Evolutionary conservation across 148 eudicot species (phyloP), one percentile per base, ranked within the genome.

Genomic region (Camellia lanceoleosa): DNA sequence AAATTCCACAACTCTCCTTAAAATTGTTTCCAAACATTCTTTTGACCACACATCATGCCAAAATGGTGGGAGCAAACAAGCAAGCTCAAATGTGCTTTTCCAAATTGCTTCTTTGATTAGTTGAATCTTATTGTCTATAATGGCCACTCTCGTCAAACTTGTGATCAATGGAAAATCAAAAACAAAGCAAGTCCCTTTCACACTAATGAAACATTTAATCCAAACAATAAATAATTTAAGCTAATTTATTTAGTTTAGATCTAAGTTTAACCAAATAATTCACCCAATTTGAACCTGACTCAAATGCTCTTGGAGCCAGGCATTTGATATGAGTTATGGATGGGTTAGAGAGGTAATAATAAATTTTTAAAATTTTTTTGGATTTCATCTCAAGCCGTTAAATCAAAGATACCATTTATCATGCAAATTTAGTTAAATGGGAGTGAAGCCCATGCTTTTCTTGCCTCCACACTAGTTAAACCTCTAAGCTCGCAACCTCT

Each of bases 211-310:
- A 80, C 79, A 63, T 51, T 83, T 62, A 71, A 79, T 69, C 78
- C 72, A 75, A 82, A 82, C 61, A 79, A 80, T 68, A 46, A 70
- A 83, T 86, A 82, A 49, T 41, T 71, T 64, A 80, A 56, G 16
- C 7, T 14, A 19, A 54, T 73, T 69, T 42, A 70, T 70, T 51
- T 56, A 68, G 70, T 73, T 83, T 80, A 85, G 76, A 79, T 83
- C 84, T 82, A 85, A 82, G 73, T 71, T 83, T 87, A 87, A 91
- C 92, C 89, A 86, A 84, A 89, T 68, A 77, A 83, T 62, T 86
- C 93, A 93, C 89, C 92, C 93, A 93, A 84, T 89, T 84, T 86
- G 65, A 87, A 91, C 95, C 93, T 83, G 86, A 84, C 62, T 72
- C 71, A 60, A 79, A 67, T 79, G 76, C 77, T 74, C 87, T 80